These are phyloP conservation scores for Naganishia sp. DNA, from an alignment of 1,284 basidiomycete species.

Conservation along the genomic window DNA sequence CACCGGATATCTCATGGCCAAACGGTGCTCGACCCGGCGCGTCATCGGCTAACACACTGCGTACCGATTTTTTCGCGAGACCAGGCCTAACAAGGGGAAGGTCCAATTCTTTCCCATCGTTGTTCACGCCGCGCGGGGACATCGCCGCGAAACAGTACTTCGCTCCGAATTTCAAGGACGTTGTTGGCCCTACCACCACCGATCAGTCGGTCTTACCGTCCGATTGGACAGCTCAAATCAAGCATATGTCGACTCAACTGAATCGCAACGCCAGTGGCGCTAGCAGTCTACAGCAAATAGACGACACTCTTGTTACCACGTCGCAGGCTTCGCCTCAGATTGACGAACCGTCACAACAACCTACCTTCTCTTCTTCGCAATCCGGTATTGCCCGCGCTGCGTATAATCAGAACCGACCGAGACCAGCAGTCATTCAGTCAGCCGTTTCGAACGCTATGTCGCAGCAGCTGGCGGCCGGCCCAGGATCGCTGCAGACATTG, in stretches of 20 bases:
- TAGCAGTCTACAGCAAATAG: conserved; percentile 19
- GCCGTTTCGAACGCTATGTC: background rate
- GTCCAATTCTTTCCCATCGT: conserved; percentile 21
- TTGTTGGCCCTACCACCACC: background rate
- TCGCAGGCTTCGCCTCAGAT: conserved; percentile 10
- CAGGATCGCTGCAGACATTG: conserved; percentile 49
- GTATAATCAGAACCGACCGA: background rate
- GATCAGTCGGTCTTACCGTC: conserved; percentile 6
- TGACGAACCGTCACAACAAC: background rate
- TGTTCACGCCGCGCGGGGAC: conserved; percentile 2
- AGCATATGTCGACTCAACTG: conserved; percentile 20
- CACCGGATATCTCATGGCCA: background rate
- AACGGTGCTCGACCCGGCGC: background rate
- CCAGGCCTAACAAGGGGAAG: conserved; percentile 16
- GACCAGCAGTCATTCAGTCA: conserved; percentile 10
- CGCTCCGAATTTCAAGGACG: background rate
- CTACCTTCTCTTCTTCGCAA: background rate
- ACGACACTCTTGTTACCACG: conserved; percentile 9
- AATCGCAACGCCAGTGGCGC: conserved; percentile 20
- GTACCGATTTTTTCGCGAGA: background rate
- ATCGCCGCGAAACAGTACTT: conserved; percentile 3
- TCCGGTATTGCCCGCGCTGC: background rate
- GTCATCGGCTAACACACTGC: too few species aligned
- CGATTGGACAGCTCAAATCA: conserved; percentile 14
- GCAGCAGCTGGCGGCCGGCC: conserved; percentile 1